Conservation (phyloP, 148 eudicot species). For the Vaccinium darrowii region DNA sequence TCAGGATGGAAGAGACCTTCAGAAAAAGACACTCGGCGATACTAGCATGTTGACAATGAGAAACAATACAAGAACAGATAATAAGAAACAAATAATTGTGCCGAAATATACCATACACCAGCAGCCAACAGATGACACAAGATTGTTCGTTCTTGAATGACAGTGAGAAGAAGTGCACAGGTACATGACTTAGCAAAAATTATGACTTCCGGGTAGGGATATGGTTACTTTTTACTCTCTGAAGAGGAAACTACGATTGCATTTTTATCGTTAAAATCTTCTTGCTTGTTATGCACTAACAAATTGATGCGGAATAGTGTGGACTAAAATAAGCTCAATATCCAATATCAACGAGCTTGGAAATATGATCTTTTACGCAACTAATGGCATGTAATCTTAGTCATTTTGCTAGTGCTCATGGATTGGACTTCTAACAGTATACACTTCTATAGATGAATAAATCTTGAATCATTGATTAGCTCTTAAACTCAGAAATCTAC, state of each 20-base stretch:
- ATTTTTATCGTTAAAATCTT: neutral
- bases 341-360: neutral
- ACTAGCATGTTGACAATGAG: neutral
- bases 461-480: neutral
- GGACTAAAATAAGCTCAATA: neutral
- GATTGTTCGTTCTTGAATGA: neutral
- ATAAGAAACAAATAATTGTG: neutral
- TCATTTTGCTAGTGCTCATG: neutral
- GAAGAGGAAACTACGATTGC: neutral
- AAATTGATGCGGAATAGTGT: neutral
- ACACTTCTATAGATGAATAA: neutral
- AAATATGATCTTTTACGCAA: neutral
- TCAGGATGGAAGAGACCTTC: neutral
- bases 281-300: neutral
- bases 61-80: neutral
- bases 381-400: neutral
- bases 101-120: neutral
- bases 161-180: neutral
- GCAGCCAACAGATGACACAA: constrained; percentile 3
- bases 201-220: neutral
- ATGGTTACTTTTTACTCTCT: neutral
- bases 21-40: neutral
- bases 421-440: neutral
- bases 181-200: neutral
- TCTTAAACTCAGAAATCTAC: neutral